Evolutionary conservation across 805 yeast species (phyloP), one percentile per base, ranked within the genome.

Genomic region (Komagataella mondaviorum): DNA sequence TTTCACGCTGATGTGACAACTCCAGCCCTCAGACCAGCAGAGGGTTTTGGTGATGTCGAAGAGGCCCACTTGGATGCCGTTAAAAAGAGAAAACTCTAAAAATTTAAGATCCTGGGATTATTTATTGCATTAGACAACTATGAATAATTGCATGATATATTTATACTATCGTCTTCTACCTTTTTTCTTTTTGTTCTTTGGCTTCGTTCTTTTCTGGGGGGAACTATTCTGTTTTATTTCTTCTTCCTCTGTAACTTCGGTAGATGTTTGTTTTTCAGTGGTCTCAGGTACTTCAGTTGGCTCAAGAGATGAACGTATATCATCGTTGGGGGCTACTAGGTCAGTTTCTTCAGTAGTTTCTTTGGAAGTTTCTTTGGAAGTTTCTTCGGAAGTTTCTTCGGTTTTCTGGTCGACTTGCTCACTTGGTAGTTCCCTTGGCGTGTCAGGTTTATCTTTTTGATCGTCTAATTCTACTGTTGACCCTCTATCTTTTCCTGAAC

Each of bases 1-100:
- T 91, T 67, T 80, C 99, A 91, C 68, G 85, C 88, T 48, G 88
- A 81, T 58, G 72, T 78, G 49, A 64, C 78, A 23, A 79, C 85
- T 20, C 88, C 87, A 51, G 60, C 58, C 51, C 56, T 77, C 46
- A 49, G 51, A 36, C 67, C 74, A 36, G 49, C 56, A n/a, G 63
- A 60, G 17, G 68, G 68, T 23, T 56, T 47, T 36, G 59, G 61
- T 12, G 57, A 62, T 48, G 69, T 63, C 48, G 67, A 60, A 47
- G 63, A 61, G 36, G 51, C 54, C 6, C 51, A 57, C 17, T 56
- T 64, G 53, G 65, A 61, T 49, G 62, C 55, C 24, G 60, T 64
- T 51, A 66, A 66, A 49, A 66, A 65, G 58, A 69, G 67, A 53
- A 63, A 55, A 55, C 55, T 65, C 46, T 61, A 59, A 44, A 63